Conservation (phyloP, 169 alveolate species). For the Plasmodium reichenowi region DNA sequence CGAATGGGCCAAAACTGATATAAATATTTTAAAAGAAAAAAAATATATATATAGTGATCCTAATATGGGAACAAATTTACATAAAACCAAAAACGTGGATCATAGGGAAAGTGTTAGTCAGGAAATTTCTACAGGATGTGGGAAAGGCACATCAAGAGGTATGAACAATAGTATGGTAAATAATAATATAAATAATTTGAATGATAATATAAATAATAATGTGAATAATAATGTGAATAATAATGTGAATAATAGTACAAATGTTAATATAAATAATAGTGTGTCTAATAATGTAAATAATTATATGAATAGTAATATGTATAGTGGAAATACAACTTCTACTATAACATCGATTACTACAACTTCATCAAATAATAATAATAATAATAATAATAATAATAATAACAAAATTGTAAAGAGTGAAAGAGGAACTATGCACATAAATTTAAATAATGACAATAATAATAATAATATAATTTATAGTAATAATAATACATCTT, state of each 20-base stretch:
- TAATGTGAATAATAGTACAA: no score
- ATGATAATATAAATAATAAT: no score
- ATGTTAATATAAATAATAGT: neutral
- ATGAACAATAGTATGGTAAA: no score
- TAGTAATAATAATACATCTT: neutral
- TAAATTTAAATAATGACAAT: neutral
- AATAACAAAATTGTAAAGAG: neutral
- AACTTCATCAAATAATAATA: neutral
- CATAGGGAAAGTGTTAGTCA: neutral
- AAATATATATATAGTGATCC: constrained; percentile 41
- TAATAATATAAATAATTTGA: no score
- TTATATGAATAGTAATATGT: neutral
- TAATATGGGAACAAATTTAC: constrained; percentile 25
- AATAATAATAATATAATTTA: neutral
- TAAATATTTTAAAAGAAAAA: constrained; percentile 75
- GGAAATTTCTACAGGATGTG: neutral
- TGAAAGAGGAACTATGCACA: neutral
- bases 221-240: no score
- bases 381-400: constrained; percentile 9
- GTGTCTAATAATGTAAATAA: constrained; percentile 1
- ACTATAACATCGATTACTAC: neutral
- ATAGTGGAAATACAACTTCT: constrained; percentile 2
- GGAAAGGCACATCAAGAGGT: constrained; percentile 1
- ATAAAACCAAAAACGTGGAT: constrained; percentile 25
- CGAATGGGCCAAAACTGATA: constrained; percentile 76